Base-by-base conservation (phyloP, 1,284 basidiomycete genomes). In the Cutaneotrichosporon dermatis region DNA sequence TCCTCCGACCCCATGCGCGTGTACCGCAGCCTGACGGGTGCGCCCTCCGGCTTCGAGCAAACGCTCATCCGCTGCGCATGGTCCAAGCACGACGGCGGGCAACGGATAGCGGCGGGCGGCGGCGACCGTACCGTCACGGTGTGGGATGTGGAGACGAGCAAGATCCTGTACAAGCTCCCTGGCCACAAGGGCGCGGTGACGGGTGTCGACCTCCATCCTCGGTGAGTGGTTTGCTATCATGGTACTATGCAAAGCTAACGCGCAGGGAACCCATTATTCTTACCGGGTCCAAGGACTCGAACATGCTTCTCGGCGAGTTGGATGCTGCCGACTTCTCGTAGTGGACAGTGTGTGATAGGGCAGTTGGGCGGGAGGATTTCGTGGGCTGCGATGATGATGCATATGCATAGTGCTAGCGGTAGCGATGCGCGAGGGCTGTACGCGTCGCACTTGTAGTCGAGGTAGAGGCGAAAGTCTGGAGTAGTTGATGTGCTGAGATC, bases 101-200 rank as follows among this genome's bases (percentile, higher is more conserved):
- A 71, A 43, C 59, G 73, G 60, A 79, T 81, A 44, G 80, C 80
- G 5, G 79, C 73, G 0, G 81, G 81, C 6, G 80, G 80, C 4
- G 80, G 80, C 4, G 81, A 82, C 66, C 65, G 81, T 56, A 76
- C 76, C 0, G 90, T 96, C 39, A 92, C 89, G 56, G 87, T 97
- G 35, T 96, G 92, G 92, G 92, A 95, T 25, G 90, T 92, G 2
- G 90, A 94, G 67, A 90, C 84, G 65, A 86, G 85, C 11, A 87
- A 86, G 68, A 85, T 93, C 8, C 73, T 88, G 67, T 95, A 94
- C 81, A 94, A 95, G 83, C 82, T 96, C 54, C 92, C 92, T 42
- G 92, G 92, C 11, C 92, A 96, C 76, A 94, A 91, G 77, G 92
- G 92, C 11, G 93, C 92, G 0, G 92, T 95, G 7, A 92, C 89